Evolutionary conservation across 192 early-diverging fungal species (phyloP), one percentile per base, ranked within the genome.

Genomic region (Coemansia sp.): DNA sequence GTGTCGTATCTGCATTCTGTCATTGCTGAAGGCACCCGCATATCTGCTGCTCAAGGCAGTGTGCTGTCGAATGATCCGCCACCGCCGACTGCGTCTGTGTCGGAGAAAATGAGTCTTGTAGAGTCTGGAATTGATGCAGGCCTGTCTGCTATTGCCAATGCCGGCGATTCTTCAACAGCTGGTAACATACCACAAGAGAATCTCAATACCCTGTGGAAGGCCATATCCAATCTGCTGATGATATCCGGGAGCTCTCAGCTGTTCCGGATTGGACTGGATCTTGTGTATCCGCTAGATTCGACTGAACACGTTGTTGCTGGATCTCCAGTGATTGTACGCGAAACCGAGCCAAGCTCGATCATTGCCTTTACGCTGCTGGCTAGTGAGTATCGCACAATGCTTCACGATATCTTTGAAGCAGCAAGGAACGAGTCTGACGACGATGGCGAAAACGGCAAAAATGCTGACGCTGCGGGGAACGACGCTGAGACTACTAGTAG

Each of bases 281-380:
- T 85, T 61, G 73, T 73, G 38, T 83, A 83, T 21, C 84, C 84
- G 43, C 69, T 85, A 0, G 68, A 77, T 5, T 78, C 91, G 4
- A 92, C 89, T 3, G 95, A 96, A 61, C 95, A 99, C 69, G 81
- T 99, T 5, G 91, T 99, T 61, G 84, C 88, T 9, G 93, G 92
- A 56, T 95, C 95, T 2, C 85, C 84, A 18, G 87, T 98, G 45
- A 89, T 98, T 50, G 89, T 97, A 10, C 87, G 93, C 53, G 95
- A 98, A 70, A 88, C 93, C 61, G 95, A 98, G 69, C 95, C 94
- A 3, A 93, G 92, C 69, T 93, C 94, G 0, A 96, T 98, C 62
- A 94, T 98, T 63, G 92, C 96, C 4, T 91, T 92, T 73, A 91
- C 96, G 0, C 79, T 98, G 40, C 86, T 88, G 78, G 90, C 74